A percentile compares a stretch with the other conserved stretches of the same genome.
phyloP scores from a whole-genome alignment of 2,329 filamentous ascomycete genomes.

The Penicillium sp. region DNA sequence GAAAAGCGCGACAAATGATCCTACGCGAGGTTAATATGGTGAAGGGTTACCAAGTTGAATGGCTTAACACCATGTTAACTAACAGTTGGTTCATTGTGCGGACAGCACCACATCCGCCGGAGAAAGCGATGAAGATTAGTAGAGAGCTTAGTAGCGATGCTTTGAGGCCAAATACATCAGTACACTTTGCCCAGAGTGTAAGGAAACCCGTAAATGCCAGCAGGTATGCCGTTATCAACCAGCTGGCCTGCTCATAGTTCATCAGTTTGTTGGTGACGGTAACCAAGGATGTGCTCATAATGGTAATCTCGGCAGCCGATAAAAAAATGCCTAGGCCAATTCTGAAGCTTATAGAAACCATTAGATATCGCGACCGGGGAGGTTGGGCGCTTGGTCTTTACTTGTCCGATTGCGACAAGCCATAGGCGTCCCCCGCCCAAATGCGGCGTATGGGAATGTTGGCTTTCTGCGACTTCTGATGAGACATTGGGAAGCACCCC shows the following conservation, averaged over 20 bases:
- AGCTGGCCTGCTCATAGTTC: slow-evolving; percentile 34
- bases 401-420: background rate
- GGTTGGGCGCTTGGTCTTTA: background rate
- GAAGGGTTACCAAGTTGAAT: background rate
- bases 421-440: background rate
- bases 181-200: slow-evolving; percentile 63
- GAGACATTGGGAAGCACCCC: background rate
- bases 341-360: background rate
- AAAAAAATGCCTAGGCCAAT: background rate
- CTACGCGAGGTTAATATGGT: slow-evolving; percentile 38
- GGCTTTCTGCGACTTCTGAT: background rate
- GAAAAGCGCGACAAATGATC: slow-evolving; percentile 52
- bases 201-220: slow-evolving; percentile 60
- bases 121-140: slow-evolving; percentile 48
- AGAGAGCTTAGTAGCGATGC: slow-evolving; percentile 52
- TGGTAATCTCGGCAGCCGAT: background rate
- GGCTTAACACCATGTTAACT: background rate
- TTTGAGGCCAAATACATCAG: slow-evolving; percentile 62
- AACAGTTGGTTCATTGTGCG: slow-evolving; percentile 42
- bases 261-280: background rate
- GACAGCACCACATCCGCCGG: slow-evolving; percentile 46
- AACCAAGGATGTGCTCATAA: background rate
- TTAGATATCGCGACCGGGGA: background rate
- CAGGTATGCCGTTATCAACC: slow-evolving; percentile 57
- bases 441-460: background rate